Percentiles rank a stretch among this genome's conserved stretches.
phyloP scores from a whole-genome alignment of 2,329 filamentous ascomycete species.

The Thermothelomyces thermophilus region DNA sequence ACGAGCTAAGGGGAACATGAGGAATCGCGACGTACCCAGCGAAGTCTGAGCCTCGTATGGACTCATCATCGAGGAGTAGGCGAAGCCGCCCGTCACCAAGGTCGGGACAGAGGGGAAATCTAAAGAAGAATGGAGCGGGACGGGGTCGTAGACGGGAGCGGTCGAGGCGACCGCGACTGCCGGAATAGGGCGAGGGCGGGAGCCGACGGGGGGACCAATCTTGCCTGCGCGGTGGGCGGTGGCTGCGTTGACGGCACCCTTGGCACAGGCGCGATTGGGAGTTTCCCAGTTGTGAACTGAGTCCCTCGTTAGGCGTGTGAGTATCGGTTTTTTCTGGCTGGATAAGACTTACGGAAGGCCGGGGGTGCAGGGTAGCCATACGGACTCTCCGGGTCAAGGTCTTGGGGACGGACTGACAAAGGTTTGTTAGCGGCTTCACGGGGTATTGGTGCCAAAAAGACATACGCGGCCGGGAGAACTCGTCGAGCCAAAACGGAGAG shows the following conservation, averaged over 20 bases:
- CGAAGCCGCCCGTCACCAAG: not conserved
- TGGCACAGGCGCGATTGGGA: constrained; percentile 12
- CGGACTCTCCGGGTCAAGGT: constrained; percentile 11
- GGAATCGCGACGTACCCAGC: not conserved
- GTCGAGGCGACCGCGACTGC: not conserved
- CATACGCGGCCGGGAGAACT: not conserved
- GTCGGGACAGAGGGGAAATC: not conserved
- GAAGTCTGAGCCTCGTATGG: constrained; percentile 16
- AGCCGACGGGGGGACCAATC: constrained; percentile 14
- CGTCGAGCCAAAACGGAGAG: not conserved
- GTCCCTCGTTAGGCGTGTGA: not conserved
- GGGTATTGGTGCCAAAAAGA: not conserved
- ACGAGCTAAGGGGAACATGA: not conserved
- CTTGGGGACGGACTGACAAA: not conserved
- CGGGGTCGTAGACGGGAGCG: not conserved
- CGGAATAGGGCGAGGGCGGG: constrained; percentile 2
- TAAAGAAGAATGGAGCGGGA: not conserved
- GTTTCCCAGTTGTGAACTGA: constrained; percentile 19
- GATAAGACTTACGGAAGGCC: constrained; percentile 15
- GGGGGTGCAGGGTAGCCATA: constrained; percentile 12
- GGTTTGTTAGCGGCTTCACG: not conserved
- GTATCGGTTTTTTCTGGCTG: too few species aligned
- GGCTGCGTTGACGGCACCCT: not conserved
- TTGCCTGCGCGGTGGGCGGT: constrained; percentile 1
- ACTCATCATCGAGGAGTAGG: constrained; percentile 16